Evolutionary conservation across 2,329 filamentous ascomycete genomes (phyloP), one percentile per base, ranked within the genome.

Genomic region (Phaeomoniella chlamydospora): DNA sequence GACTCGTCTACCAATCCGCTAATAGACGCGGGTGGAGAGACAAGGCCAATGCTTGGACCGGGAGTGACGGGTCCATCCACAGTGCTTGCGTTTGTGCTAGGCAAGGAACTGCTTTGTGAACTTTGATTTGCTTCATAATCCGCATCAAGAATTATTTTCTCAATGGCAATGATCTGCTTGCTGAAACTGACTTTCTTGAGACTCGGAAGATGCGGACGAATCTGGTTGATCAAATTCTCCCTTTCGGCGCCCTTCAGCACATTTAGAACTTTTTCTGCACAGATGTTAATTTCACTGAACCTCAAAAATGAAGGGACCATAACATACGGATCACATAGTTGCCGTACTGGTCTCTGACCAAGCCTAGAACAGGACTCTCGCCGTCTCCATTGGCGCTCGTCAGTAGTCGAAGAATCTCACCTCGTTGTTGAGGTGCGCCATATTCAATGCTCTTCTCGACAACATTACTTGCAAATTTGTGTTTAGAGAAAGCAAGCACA

Each of bases 391-490:
- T 72, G 12, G 66, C 53, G 2, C 67, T 65, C 2, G 70, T 76
- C 16, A 87, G 62, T 39, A 72, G 67, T 34, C 65, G 62, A 36
- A 82, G 71, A 39, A 94, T 85, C 18, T 69, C 67, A 19, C 66
- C 69, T 35, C 80, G 76, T 52, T 93, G 80, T 35, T 77, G 65
- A 14, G 71, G 62, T 1, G 74, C 74, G 14, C 83, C 84, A 45
- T 69, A 72, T 37, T 80, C 67, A 41, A 96, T 79, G 52, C 86
- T 93, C 57, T 85, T 88, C 58, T 98, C 90, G 1, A 98, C 88
- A 2, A 98, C 88, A 48, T 98, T 96, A 50, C 87, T 94, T 1
- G 90, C 88, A 50, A 84, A 92, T 55, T 98, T 98, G 63, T 96
- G 85, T 64, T 86, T 94, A 16, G 86, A 94, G 47, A 85, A 77